phyloP scores from a whole-genome alignment of 2,329 filamentous ascomycete genomes.

The Botrytis pseudocinerea region DNA sequence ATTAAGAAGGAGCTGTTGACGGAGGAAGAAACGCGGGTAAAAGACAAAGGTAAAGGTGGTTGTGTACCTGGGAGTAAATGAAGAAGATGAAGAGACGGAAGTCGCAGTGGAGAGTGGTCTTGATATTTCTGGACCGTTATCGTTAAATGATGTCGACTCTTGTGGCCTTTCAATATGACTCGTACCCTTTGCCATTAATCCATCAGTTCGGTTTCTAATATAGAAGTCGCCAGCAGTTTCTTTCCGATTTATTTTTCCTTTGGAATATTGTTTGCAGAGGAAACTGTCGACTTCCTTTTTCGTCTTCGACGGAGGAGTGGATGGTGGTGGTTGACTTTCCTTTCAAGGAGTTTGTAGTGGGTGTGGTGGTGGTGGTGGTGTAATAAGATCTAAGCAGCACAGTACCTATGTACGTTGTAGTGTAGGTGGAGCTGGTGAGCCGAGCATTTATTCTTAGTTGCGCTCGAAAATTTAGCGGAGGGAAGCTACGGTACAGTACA shows the following conservation, averaged over 20 bases:
- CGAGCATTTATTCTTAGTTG: background rate
- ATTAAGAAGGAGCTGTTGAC: slow-evolving; percentile 20
- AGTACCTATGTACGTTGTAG: background rate
- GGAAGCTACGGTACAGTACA: background rate
- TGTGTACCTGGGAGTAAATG: slow-evolving; percentile 30
- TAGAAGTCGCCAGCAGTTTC: slow-evolving; percentile 17
- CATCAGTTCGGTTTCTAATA: slow-evolving; percentile 19
- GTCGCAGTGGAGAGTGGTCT: slow-evolving; percentile 24
- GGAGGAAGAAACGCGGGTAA: slow-evolving; percentile 21
- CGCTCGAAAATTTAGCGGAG: slow-evolving; percentile 1
- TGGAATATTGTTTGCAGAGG: background rate
- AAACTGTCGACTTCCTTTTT: background rate
- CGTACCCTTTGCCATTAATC: slow-evolving; percentile 26
- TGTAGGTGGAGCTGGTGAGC: slow-evolving; percentile 2
- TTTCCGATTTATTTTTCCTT: background rate
- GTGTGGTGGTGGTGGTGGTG: background rate
- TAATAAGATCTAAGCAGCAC: background rate
- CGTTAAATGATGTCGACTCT: slow-evolving; percentile 25
- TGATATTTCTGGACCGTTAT: slow-evolving; percentile 25
- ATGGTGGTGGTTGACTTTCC: background rate
- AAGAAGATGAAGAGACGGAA: slow-evolving; percentile 26
- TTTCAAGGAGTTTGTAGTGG: background rate
- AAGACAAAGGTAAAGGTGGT: slow-evolving; percentile 27
- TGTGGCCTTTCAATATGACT: slow-evolving; percentile 25
- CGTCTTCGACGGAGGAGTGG: background rate